Evolutionary conservation across 2,329 filamentous ascomycete species (phyloP), one percentile per base, ranked within the genome.

Genomic region (Exophiala bonariae): DNA sequence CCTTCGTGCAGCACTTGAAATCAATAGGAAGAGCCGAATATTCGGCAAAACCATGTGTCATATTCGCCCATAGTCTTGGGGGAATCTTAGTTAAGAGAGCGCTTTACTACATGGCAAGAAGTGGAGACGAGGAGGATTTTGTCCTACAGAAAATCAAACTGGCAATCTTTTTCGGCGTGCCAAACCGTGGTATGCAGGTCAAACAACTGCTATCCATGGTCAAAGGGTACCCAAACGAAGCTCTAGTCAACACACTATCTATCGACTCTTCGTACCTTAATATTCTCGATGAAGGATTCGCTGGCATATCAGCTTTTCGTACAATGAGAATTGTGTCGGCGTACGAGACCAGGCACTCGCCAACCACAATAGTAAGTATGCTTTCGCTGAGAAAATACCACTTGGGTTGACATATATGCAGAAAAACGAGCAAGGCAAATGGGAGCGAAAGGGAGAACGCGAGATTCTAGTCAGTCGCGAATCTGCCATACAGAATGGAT

Each of bases 101-200:
- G 7, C 16, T 46, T 6, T 45, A 22, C 16, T 3, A n/a, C 7
- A 33, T 39, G 11, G 35, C 35, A 10, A 17, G 16, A 3, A 41
- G 33, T 32, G 18, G 33, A 5, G 35, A 40, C 2, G 26, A 19
- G 16, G 33, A 38, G 20, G 16, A 26, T 23, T 40, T 35, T 36
- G 26, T 37, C 14, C 35, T 32, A 5, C 31, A 13, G 16, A 17
- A 44, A 16, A 19, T 39, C 31, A 49, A 52, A 26, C 47, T 48
- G 10, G 18, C 54, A 17, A 26, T 59, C 8, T 49, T 56, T 35
- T 59, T 59, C 35, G 56, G 54, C 20, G 52, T 57, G 11, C 57
- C 57, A 10, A 59, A 47, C 42, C 34, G 31, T 20, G 57, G 57
- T 5, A 54, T 59, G 47, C 19, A 54, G 13, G 51, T 48, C 11